Evolutionary conservation across 1,284 basidiomycete genomes (phyloP), one percentile per base, ranked within the genome.

Genomic region (Cerrena zonata): DNA sequence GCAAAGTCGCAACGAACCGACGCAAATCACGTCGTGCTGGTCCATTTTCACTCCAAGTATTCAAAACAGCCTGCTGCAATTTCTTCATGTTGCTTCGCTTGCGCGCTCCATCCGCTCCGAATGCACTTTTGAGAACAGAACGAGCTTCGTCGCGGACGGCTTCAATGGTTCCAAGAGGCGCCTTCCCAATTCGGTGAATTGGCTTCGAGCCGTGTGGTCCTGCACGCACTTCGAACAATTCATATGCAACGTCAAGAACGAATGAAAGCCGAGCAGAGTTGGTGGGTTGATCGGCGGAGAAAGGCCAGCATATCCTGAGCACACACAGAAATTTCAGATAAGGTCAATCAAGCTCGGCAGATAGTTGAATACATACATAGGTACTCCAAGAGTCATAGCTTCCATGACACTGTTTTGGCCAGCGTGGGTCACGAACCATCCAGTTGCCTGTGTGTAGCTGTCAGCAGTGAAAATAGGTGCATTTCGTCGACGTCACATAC

Each of bases 201-300:
- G 58, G 60, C 38, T 51, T 51, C 21, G 58, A 49, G 2, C 60
- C 62, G 45, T 57, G 37, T n/a, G n/a, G n/a, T 4, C 60, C 62
- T 10, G 22, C 58, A 19, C 64, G 60, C 10, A 60, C 58, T 47
- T 66, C 62, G 45, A 64, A 42, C 19, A 64, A 47, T 55, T 64
- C 58, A 45, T 61, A 64, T 2, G 57, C 59, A 4, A 61, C 53
- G 23, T 58, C 42, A 39, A 61, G 54, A 19, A 40, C 51, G 2
- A 57, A 50, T 2, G 54, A 44, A 12, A 61, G 48, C 49, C 54
- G 51, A 0, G 58, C 51, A 4, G 59, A 58, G 49, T 61, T 62
- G 7, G 41, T 22, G 10, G 59, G 59, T 47, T 64, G 59, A 47
- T 64, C 61, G 12, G 48, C 58, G 42, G 40, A 38, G 51, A 60